A percentile compares a stretch with the other conserved stretches of the same genome.
These are phyloP conservation scores for Hagleromyces aurorensis DNA, from an alignment of 805 yeast species.

Conservation along the genomic window DNA sequence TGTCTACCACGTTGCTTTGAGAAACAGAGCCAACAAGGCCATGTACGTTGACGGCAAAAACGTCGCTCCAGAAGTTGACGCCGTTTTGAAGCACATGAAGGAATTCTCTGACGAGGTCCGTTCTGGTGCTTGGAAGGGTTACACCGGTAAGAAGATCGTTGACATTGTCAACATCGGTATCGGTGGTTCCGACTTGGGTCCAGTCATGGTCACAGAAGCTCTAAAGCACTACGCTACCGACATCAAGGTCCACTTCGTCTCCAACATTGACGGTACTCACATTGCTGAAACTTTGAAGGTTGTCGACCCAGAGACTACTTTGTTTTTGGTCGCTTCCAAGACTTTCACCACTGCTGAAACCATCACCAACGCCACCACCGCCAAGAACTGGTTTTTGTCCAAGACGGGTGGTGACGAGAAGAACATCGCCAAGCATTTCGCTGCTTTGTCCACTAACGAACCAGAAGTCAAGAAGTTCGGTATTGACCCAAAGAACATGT, in stretches of 20 bases:
- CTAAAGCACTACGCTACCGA: slow-evolving; percentile 79
- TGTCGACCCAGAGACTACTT: slow-evolving; percentile 82
- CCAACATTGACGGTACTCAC: slow-evolving; percentile 98
- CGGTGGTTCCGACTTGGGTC: slow-evolving; percentile 98
- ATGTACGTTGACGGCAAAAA: slow-evolving; percentile 86
- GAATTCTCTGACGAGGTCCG: slow-evolving; percentile 87
- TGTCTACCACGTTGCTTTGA: slow-evolving; percentile 91
- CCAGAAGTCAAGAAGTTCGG: slow-evolving; percentile 90
- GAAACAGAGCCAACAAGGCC: slow-evolving; percentile 80
- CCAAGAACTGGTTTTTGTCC: slow-evolving; percentile 87
- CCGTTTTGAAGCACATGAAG: slow-evolving; percentile 91
- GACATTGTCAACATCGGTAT: slow-evolving; percentile 97
- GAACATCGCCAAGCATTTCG: slow-evolving; percentile 94
- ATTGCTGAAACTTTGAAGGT: slow-evolving; percentile 79
- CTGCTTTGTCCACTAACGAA: slow-evolving; percentile 91
- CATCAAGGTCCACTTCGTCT: slow-evolving; percentile 82
- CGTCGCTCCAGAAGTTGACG: slow-evolving; percentile 86
- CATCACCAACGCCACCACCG: slow-evolving; percentile 89
- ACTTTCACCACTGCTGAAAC: slow-evolving; percentile 99
- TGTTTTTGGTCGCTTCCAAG: slow-evolving; percentile 89
- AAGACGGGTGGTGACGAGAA: slow-evolving; percentile 48
- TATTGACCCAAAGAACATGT: slow-evolving; percentile 96
- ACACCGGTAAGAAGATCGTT: slow-evolving; percentile 88
- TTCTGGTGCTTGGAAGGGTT: slow-evolving; percentile 94
- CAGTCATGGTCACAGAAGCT: slow-evolving; percentile 99